phyloP scores from a whole-genome alignment of 768 basidiomycete species.

The Punctularia strigosozonata region DNA sequence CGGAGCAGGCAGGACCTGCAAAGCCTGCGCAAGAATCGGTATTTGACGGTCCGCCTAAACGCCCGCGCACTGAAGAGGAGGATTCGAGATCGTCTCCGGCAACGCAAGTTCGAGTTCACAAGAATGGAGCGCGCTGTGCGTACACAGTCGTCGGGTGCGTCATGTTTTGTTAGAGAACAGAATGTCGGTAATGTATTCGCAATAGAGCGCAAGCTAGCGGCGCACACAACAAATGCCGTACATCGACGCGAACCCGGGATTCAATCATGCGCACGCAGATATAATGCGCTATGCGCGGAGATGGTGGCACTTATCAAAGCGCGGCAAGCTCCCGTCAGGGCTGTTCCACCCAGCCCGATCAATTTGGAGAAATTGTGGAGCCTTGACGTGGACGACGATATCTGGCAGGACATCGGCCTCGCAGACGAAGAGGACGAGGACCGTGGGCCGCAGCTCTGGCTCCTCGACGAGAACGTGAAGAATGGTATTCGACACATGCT shows the following conservation, averaged over 20 bases:
- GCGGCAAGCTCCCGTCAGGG: slow-evolving; percentile 13
- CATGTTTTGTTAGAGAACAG: not conserved
- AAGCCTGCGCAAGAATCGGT: slow-evolving; percentile 3
- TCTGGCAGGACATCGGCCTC: slow-evolving; percentile 24
- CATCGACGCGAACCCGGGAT: slow-evolving; percentile 18
- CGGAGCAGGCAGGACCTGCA: slow-evolving; percentile 2
- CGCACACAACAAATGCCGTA: slow-evolving; percentile 16
- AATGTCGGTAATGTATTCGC: not conserved
- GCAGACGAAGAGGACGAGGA: slow-evolving; percentile 8
- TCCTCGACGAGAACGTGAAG: slow-evolving; percentile 9
- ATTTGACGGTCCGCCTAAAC: slow-evolving; percentile 10
- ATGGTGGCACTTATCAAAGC: slow-evolving; percentile 11
- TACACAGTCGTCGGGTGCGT: slow-evolving; percentile 12
- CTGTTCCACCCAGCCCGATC: slow-evolving; percentile 14
- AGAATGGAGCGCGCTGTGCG: slow-evolving; percentile 7
- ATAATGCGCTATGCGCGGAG: slow-evolving; percentile 17
- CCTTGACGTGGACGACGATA: slow-evolving; percentile 24
- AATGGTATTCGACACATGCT: slow-evolving; percentile 10
- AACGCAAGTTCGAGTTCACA: slow-evolving; percentile 12
- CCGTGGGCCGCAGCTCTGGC: slow-evolving; percentile 7
- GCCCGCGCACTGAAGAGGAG: slow-evolving; percentile 11
- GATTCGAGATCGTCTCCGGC: slow-evolving; percentile 8
- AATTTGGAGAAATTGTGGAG: slow-evolving; percentile 13
- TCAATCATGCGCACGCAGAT: slow-evolving; percentile 10
- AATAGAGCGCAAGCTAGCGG: slow-evolving; percentile 16